A percentile compares a stretch with the other conserved stretches of the same genome.
Conservation (phyloP, 140 eudicot genomes). For the Flaveria floridana region DNA sequence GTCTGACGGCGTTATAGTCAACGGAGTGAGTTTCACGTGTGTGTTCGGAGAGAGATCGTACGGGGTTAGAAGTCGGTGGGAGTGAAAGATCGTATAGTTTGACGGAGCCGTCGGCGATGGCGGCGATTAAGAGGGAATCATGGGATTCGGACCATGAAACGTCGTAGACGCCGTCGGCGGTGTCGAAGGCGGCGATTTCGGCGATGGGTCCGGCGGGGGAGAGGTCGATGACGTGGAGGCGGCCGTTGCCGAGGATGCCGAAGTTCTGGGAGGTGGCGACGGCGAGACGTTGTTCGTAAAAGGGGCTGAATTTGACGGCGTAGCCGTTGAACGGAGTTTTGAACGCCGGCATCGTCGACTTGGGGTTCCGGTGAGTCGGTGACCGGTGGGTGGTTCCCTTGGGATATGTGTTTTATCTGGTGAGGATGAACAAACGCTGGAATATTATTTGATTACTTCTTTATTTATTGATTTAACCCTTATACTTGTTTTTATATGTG, state of each 20-base stretch:
- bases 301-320: conserved; percentile 94
- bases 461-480: not conserved
- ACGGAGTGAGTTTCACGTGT: conserved; percentile 82
- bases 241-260: conserved; percentile 89
- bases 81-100: conserved; percentile 82
- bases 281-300: conserved; percentile 64
- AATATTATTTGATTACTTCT: not conserved
- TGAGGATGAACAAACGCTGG: not conserved
- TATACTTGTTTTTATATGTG: not conserved
- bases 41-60: conserved; percentile 77
- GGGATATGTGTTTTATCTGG: conserved; percentile 37
- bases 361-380: conserved; percentile 37
- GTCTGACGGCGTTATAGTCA: conserved; percentile 71
- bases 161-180: conserved; percentile 96
- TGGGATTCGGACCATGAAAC: conserved; percentile 92
- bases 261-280: conserved; percentile 74
- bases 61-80: conserved; percentile 74
- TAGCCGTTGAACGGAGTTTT: conserved; percentile 92
- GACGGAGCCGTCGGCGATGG: conserved; percentile 83
- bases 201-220: conserved; percentile 59
- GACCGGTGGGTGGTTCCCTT: conserved; percentile 18
- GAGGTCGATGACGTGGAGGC: conserved; percentile 74
- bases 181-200: conserved; percentile 76
- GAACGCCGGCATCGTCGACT: conserved; percentile 66
- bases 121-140: conserved; percentile 76